Conservation (phyloP, 2,329 filamentous ascomycete genomes). For the Colletotrichum tabaci region DNA sequence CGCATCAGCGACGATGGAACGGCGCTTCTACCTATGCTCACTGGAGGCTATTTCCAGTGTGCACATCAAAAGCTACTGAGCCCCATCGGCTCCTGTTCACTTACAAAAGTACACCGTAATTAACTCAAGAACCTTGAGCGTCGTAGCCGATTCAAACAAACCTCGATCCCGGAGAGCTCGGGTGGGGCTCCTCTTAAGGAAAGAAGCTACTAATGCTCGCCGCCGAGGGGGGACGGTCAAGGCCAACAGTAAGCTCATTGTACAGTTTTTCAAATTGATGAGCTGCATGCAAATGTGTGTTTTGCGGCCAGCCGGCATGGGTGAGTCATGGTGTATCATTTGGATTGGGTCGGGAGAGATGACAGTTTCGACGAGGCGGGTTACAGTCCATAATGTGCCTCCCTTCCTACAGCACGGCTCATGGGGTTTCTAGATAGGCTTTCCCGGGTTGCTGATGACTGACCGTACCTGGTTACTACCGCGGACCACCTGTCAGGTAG, state of each 20-base stretch:
- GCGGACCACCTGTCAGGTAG: background rate
- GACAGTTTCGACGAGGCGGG: background rate
- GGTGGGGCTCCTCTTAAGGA: conserved; percentile 17
- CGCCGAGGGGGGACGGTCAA: conserved; percentile 2
- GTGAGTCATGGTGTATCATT: conserved; percentile 35
- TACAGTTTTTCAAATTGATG: conserved; percentile 10
- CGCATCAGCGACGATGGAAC: conserved; percentile 5
- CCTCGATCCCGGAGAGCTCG: conserved; percentile 25
- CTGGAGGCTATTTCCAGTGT: conserved; percentile 15
- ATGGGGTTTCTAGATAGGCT: background rate
- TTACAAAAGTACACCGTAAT: background rate
- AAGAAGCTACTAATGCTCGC: conserved; percentile 29
- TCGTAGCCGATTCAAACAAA: conserved; percentile 9
- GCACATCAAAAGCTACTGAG: background rate
- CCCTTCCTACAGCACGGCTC: background rate
- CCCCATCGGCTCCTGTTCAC: background rate
- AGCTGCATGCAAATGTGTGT: background rate
- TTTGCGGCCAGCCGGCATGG: background rate
- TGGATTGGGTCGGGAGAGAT: conserved; percentile 8
- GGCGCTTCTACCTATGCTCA: background rate
- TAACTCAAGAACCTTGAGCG: background rate
- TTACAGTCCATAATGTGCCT: background rate
- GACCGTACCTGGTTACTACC: background rate
- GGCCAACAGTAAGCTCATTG: conserved; percentile 28
- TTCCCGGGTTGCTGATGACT: background rate